A percentile compares a stretch with the other conserved stretches of the same genome.
Evolutionary conservation across 768 basidiomycete genomes (phyloP).

Genomic region (Cystofilobasidium capitatum): DNA sequence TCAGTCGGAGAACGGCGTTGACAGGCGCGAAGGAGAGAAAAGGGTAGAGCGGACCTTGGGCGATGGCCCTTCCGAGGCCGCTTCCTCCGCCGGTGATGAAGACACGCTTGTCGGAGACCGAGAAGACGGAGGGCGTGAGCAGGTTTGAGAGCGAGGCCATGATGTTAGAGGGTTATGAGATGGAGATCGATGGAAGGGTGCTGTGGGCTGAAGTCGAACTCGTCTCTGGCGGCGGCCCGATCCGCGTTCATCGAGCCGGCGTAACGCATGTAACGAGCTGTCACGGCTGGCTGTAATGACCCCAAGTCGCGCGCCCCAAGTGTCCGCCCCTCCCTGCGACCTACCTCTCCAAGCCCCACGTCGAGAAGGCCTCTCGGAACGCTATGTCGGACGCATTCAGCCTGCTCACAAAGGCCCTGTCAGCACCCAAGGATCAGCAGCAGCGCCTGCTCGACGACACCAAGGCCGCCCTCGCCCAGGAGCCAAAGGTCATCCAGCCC

Average conservation of each 20-base stretch:
- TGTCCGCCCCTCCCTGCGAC: too few relatives aligned
- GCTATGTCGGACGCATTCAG: slow-evolving; percentile 9
- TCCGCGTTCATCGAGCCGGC: too few relatives aligned
- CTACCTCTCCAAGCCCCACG: too few relatives aligned
- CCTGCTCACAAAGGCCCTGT: slow-evolving; percentile 22
- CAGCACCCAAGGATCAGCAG: slow-evolving; percentile 4
- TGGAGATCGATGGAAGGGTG: too few relatives aligned
- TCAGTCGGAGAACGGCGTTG: background rate
- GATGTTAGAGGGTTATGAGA: too few relatives aligned
- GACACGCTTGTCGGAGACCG: slow-evolving; percentile 7
- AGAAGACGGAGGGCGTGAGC: background rate
- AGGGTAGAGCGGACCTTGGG: background rate
- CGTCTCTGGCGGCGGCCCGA: too few relatives aligned
- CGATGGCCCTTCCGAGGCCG: slow-evolving; percentile 20
- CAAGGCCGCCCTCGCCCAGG: slow-evolving; percentile 2
- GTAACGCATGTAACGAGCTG: too few relatives aligned
- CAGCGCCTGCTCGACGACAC: slow-evolving; percentile 7
- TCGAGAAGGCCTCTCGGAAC: background rate
- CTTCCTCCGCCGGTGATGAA: slow-evolving; percentile 23
- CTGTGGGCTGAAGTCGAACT: background rate
- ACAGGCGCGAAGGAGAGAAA: too few relatives aligned
- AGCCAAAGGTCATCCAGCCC: slow-evolving; percentile 14
- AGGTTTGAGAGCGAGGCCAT: slow-evolving; percentile 9
- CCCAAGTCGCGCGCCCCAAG: too few relatives aligned
- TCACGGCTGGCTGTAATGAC: too few relatives aligned